phyloP scores from a whole-genome alignment of 768 basidiomycete species.

The Lentinula guzmanii region DNA sequence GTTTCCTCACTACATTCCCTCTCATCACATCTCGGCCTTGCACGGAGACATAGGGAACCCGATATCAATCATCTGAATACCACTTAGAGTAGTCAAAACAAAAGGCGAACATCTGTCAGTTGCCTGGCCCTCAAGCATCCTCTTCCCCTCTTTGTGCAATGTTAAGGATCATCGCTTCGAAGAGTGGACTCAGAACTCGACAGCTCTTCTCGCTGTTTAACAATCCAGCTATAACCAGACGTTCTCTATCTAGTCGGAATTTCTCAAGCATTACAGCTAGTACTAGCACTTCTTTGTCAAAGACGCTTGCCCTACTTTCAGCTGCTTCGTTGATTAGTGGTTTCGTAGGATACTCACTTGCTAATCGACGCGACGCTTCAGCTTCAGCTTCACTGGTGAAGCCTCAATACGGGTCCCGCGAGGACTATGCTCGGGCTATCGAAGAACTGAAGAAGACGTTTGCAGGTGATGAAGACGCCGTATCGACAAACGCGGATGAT shows the following conservation, averaged over 20 bases:
- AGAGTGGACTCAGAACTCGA: background rate
- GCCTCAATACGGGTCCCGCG: slow-evolving; percentile 36
- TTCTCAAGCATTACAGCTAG: background rate
- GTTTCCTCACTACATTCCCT: background rate
- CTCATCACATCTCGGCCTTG: background rate
- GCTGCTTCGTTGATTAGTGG: background rate
- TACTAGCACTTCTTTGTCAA: background rate
- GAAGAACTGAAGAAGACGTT: slow-evolving; percentile 43
- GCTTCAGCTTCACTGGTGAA: background rate
- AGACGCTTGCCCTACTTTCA: background rate
- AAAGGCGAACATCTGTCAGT: background rate
- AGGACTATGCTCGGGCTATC: slow-evolving; percentile 47
- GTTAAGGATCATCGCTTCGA: background rate
- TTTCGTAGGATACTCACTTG: background rate
- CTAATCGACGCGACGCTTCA: background rate
- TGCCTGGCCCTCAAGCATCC: background rate
- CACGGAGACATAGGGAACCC: background rate
- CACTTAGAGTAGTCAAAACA: background rate
- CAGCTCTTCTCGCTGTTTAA: background rate
- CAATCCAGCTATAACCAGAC: background rate
- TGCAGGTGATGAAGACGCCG: slow-evolving; percentile 30
- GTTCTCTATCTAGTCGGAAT: background rate
- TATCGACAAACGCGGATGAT: slow-evolving; percentile 47
- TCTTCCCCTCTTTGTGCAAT: background rate
- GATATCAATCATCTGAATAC: background rate